These are phyloP conservation scores for Rehmannia glutinosa DNA, from an alignment of 257 asterid genomes.

Conservation along the genomic window DNA sequence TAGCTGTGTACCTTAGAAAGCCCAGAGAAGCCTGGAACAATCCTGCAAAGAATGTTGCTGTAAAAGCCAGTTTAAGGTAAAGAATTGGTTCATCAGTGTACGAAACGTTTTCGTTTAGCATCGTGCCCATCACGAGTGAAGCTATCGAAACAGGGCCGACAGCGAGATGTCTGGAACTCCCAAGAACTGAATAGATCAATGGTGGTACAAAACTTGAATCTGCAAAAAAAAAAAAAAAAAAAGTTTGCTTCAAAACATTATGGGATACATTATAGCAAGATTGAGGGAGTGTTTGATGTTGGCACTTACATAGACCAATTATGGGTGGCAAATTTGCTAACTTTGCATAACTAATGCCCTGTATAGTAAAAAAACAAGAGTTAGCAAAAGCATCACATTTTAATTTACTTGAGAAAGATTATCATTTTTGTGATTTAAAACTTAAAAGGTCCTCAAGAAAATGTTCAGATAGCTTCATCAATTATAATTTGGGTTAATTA, in stretches of 20 bases:
- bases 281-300: background rate
- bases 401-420: too few species aligned
- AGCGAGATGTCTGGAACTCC: slow-evolving; percentile 84
- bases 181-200: slow-evolving; percentile 73
- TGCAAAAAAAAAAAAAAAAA: slow-evolving; percentile 16
- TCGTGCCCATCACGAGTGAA: slow-evolving; percentile 92
- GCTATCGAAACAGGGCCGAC: slow-evolving; percentile 95
- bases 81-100: slow-evolving; percentile 42
- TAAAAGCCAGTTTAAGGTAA: slow-evolving; percentile 80
- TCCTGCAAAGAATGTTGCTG: slow-evolving; percentile 87
- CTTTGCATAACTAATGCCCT: slow-evolving; percentile 96
- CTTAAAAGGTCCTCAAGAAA: too few species aligned
- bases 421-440: too few species aligned
- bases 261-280: background rate
- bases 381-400: too few species aligned
- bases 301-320: slow-evolving; percentile 70
- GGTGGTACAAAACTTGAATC: slow-evolving; percentile 97
- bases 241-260: background rate
- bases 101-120: slow-evolving; percentile 69
- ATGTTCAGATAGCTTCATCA: too few species aligned
- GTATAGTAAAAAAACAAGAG: background rate
- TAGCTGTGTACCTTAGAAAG: slow-evolving; percentile 52
- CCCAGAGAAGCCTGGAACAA: slow-evolving; percentile 84
- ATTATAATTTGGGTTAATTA: too few species aligned
- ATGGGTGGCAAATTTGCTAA: slow-evolving; percentile 92